Evolutionary conservation across 2,329 filamentous ascomycete genomes (phyloP).

Genomic region (Gnomoniopsis smithogilvyi): DNA sequence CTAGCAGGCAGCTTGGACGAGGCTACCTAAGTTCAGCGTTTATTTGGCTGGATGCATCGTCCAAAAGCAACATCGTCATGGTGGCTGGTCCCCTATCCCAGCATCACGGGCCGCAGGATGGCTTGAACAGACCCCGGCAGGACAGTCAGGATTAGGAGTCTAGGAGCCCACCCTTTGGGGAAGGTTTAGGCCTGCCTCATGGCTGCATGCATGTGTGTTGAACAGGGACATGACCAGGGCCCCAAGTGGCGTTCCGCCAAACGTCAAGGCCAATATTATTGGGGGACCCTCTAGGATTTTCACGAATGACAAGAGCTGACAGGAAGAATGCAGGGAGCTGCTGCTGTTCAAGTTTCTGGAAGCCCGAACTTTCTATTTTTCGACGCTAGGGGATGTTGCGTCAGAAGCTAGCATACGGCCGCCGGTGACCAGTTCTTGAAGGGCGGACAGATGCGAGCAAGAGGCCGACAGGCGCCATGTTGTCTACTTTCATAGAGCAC

Average conservation of each 20-base stretch:
- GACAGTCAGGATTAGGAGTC: not conserved
- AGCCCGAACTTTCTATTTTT: constrained; percentile 3
- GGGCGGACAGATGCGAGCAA: too few species aligned
- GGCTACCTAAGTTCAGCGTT: too few species aligned
- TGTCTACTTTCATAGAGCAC: too few species aligned
- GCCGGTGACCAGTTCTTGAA: not conserved
- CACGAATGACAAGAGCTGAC: constrained; percentile 7
- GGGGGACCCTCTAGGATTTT: constrained; percentile 3
- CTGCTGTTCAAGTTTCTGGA: not conserved
- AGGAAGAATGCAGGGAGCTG: constrained; percentile 11
- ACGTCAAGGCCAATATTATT: constrained; percentile 5
- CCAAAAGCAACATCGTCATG: constrained; percentile 13
- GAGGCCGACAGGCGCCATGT: too few species aligned
- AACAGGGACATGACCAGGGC: not conserved
- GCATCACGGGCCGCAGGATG: constrained; percentile 19
- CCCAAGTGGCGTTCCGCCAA: constrained; percentile 13
- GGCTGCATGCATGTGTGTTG: constrained; percentile 14
- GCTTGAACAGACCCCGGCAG: not conserved
- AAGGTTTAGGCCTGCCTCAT: constrained; percentile 10
- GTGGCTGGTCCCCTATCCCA: not conserved
- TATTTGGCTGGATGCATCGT: too few species aligned
- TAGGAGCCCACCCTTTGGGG: constrained; percentile 9
- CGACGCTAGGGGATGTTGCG: not conserved
- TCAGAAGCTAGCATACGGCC: not conserved
- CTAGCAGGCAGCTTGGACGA: too few species aligned